Conservation (phyloP, 2,329 filamentous ascomycete genomes). For the Sporothrix luriei region DNA sequence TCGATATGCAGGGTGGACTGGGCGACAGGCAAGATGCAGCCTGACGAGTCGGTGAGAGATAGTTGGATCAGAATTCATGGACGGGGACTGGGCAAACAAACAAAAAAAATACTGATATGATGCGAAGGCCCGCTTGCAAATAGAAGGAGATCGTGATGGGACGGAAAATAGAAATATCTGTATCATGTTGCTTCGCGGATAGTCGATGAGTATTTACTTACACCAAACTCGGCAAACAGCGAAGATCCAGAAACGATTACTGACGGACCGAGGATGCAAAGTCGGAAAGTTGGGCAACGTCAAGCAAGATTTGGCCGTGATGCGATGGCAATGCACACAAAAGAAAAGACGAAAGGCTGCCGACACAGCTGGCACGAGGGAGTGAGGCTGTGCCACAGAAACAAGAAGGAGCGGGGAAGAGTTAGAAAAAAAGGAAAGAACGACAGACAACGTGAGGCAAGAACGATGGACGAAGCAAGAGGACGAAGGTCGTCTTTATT, state of each 20-base stretch:
- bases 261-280: not conserved
- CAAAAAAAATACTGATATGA: not conserved
- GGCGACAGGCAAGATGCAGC: not conserved
- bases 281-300: not conserved
- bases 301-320: not conserved
- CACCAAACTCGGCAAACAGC: not conserved
- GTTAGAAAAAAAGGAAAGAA: not conserved
- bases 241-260: not conserved
- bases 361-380: not conserved
- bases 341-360: not conserved
- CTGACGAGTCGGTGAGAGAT: slow-evolving; percentile 32
- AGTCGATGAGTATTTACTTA: not conserved
- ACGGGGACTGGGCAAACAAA: not conserved
- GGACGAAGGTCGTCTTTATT: slow-evolving; percentile 2
- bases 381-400: slow-evolving; percentile 10
- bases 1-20: slow-evolving; percentile 22
- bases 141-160: not conserved
- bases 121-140: not conserved
- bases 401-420: slow-evolving; percentile 17
- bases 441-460: not conserved
- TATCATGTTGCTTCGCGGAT: too few relatives aligned
- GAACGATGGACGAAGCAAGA: not conserved
- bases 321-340: not conserved
- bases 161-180: too few relatives aligned
- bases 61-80: not conserved